These are phyloP conservation scores for Hortaea werneckii DNA, from an alignment of 2,329 filamentous ascomycete species.

Conservation along the genomic window DNA sequence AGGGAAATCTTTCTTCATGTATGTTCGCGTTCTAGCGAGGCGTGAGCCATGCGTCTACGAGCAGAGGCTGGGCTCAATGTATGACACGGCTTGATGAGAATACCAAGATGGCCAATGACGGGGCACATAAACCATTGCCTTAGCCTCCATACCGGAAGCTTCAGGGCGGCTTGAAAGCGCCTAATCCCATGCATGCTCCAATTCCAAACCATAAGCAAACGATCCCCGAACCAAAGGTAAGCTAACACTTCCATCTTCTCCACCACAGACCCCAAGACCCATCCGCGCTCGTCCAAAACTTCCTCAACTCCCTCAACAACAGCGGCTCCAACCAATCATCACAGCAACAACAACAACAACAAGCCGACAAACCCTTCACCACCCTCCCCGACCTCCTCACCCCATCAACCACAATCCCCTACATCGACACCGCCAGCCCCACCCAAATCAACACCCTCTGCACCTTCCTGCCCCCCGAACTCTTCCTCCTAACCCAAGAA, in stretches of 20 bases:
- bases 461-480: slow-evolving; percentile 63
- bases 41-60: neutral
- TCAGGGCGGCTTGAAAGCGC: neutral
- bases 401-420: slow-evolving; percentile 64
- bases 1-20: neutral
- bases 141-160: neutral
- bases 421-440: slow-evolving; percentile 57
- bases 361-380: slow-evolving; percentile 61
- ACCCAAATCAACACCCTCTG: slow-evolving; percentile 65
- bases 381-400: slow-evolving; percentile 78
- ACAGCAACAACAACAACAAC: slow-evolving; percentile 25
- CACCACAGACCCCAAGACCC: slow-evolving; percentile 55
- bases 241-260: slow-evolving; percentile 13
- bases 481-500: slow-evolving; percentile 68
- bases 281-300: slow-evolving; percentile 71
- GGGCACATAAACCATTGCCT: no score
- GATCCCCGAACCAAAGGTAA: slow-evolving; percentile 7
- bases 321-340: slow-evolving; percentile 25
- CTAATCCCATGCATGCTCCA: neutral
- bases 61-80: no score
- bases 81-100: no score
- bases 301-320: slow-evolving; percentile 66
- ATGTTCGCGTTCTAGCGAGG: slow-evolving; percentile 7
- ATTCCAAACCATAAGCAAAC: neutral
- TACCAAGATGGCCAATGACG: no score